Base-by-base conservation (phyloP, 305 asterid species). In the Fraxinus xanthoxyloides region DNA sequence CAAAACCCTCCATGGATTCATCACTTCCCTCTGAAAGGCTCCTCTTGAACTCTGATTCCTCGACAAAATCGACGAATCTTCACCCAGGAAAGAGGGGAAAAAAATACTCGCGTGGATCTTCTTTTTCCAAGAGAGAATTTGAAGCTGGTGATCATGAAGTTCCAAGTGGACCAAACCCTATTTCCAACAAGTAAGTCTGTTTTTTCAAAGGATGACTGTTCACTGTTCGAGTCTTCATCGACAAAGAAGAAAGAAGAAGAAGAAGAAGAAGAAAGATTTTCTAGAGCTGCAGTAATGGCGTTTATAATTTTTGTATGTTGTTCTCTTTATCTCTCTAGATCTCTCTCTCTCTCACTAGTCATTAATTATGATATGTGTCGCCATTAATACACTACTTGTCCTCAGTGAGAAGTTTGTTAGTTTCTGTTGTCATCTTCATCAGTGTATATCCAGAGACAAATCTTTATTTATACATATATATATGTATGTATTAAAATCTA, bases 91-190 rank as follows among this genome's bases (percentile, higher is more conserved):
- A 59, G 70, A 82, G 61, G 24, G 56, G n/a, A n/a, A n/a, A 13
- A 2, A 86, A 63, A 31, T 26, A 69, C 59, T 76, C 79, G 0
- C 69, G 51, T 76, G 79, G 36, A 76, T 76, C 12, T 23, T 78
- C 79, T 1, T 76, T 56, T 61, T 8, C 82, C 5, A 79, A 76
- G 83, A 38, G 87, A 46, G 26, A 74, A 84, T 89, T 90, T 61
- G 84, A 80, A 74, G 90, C 82, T n/a, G 80, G 86, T 36, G 82
- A 85, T 82, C 92, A 90, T 70, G 92, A 90, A 78, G 92, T 90
- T 69, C 92, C 92, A 0, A 88, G 91, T 74, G 92, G 92, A 63
- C 91, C 92, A 82, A 90, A 90, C 89, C 93, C 93, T 85, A 83
- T 85, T 82, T 76, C 86, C 70, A 88, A 88, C 84, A 85, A 88